These are phyloP conservation scores for Eucalyptus curtisii DNA, from an alignment of 345 rosid genomes.

Conservation along the genomic window DNA sequence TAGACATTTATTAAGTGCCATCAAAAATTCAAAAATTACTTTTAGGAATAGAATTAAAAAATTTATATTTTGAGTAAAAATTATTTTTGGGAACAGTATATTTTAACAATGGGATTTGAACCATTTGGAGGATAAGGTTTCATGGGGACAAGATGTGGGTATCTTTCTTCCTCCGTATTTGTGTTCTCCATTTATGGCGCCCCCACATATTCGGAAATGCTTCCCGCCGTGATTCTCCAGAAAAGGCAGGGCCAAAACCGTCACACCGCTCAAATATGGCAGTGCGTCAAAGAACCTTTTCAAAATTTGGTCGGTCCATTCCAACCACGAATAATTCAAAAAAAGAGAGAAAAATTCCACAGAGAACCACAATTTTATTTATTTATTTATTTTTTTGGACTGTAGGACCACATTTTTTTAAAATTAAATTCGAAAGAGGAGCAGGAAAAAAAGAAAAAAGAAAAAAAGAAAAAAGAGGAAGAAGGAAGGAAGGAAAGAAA, in stretches of 20 bases:
- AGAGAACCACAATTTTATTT: not conserved
- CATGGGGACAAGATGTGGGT: not conserved
- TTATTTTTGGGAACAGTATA: no score
- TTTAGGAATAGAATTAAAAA: no score
- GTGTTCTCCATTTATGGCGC: not conserved
- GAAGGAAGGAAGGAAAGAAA: not conserved
- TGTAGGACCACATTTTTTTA: not conserved
- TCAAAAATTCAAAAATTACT: no score
- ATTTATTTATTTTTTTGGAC: not conserved
- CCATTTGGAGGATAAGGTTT: not conserved
- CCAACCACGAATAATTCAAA: not conserved
- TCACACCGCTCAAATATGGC: not conserved
- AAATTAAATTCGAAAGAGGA: not conserved
- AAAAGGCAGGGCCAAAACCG: not conserved
- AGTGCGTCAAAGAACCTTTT: not conserved
- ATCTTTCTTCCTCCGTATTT: not conserved
- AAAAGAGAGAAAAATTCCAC: not conserved
- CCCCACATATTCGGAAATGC: not conserved
- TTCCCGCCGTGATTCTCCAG: not conserved
- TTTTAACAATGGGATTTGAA: not conserved
- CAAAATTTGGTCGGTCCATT: not conserved
- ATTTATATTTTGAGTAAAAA: no score
- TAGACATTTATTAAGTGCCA: accelerated
- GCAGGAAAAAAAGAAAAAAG: not conserved
- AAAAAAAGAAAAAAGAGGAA: not conserved